These are phyloP conservation scores for Beauveria sp. DNA, from an alignment of 2,329 filamentous ascomycete genomes.

Conservation along the genomic window DNA sequence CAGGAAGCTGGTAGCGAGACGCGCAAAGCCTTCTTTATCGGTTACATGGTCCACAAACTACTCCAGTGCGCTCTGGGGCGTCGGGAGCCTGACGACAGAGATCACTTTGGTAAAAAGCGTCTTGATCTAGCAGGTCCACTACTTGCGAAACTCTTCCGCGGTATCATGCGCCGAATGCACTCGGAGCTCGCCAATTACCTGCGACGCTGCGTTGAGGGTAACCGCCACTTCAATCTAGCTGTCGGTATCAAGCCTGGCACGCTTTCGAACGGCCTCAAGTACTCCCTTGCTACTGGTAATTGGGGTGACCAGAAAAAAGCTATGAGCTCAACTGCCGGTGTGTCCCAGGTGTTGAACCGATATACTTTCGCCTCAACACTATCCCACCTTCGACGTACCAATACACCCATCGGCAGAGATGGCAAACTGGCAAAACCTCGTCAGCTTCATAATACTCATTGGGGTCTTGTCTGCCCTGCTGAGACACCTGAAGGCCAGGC, in stretches of 20 bases:
- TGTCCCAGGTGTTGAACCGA: constrained; percentile 94
- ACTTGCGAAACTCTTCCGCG: constrained; percentile 91
- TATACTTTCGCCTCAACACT: constrained; percentile 96
- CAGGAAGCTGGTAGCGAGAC: constrained; percentile 93
- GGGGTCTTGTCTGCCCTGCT: constrained; percentile 93
- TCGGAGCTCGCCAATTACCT: constrained; percentile 87
- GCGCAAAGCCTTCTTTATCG: constrained; percentile 93
- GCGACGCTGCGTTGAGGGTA: constrained; percentile 83
- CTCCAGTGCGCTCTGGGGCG: constrained; percentile 88
- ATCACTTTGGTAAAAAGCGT: constrained; percentile 98
- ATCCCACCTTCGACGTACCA: constrained; percentile 93
- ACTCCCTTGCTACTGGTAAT: constrained; percentile 94
- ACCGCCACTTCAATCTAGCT: constrained; percentile 81
- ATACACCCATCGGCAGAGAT: constrained; percentile 94
- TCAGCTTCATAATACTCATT: constrained; percentile 97
- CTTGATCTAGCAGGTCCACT: constrained; percentile 90
- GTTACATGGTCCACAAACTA: constrained; percentile 97
- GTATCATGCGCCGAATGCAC: constrained; percentile 83
- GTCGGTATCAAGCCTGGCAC: constrained; percentile 87
- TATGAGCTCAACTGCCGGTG: constrained; percentile 86
- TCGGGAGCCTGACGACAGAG: constrained; percentile 90
- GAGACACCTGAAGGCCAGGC: constrained; percentile 98
- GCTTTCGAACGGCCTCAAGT: constrained; percentile 88
- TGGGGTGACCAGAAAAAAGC: constrained; percentile 99
- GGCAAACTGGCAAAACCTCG: constrained; percentile 97